Evolutionary conservation across 495 filamentous ascomycete species (phyloP), one percentile per base, ranked within the genome.

Genomic region (Neurospora terricola): DNA sequence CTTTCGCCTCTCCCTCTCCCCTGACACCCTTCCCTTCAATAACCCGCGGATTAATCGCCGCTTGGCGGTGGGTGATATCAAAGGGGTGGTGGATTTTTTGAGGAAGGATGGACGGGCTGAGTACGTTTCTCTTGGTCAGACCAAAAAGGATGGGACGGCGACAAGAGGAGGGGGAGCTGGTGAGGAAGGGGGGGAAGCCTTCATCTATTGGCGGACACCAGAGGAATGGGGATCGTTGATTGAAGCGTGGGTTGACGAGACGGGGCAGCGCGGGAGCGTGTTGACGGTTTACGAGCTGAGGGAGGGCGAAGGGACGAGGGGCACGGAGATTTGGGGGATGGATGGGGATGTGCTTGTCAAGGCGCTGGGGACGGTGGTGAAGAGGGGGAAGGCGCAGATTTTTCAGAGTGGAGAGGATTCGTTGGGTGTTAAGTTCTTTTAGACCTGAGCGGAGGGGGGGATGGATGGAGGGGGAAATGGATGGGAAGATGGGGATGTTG

Each of bases 351-450:
- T 96, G 40, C 87, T 98, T 79, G 86, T 90, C 72, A 93, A 91
- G 79, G 88, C 92, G n/a, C 83, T 99, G 21, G 85, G 86, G 72
- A 85, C 93, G 71, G 84, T 97, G 34, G 93, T 97, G 34, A 97
- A 94, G 85, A 85, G 91, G 42, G 94, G 94, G 74, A 96, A 92
- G 82, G 94, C 96, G 30, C 94, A 98, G 82, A 88, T 98, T 14
- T 98, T 99, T 85, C 82, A 86, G 62, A 66, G 54, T 66, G 54
- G 54, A 7, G 94, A 94, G 74, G 95, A 95, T 75, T 89, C 91
- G 73, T 88, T 90, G 78, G 96, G 96, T 71, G 93, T 98, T 73
- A 99, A 99, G 83, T 98, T 99, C 84, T 98, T 98, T 80, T 98
- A 34, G 34, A 34, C 34, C 34, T 34, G 30, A 27, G 30, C 27